Conservation (phyloP, 352 stramenopile genomes). For the Saprolegnia parasitica region DNA sequence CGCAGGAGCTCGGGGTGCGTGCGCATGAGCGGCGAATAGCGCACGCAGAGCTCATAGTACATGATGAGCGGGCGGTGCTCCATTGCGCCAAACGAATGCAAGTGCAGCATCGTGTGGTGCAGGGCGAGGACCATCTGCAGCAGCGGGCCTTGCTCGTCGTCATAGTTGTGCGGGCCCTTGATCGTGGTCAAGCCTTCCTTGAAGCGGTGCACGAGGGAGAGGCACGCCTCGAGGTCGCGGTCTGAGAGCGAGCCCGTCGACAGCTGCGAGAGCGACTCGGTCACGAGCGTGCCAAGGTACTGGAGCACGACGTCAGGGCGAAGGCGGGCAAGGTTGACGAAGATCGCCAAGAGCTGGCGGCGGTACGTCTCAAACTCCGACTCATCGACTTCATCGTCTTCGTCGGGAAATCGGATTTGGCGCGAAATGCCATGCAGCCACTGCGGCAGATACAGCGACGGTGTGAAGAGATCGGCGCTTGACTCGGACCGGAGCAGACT, state of each 20-base stretch:
- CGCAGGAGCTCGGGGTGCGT: slow-evolving; percentile 59
- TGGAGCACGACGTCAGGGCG: slow-evolving; percentile 59
- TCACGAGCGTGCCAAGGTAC: slow-evolving; percentile 59
- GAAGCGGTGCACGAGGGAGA: slow-evolving; percentile 77
- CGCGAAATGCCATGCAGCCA: slow-evolving; percentile 79
- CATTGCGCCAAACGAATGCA: slow-evolving; percentile 32
- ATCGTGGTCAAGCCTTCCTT: slow-evolving; percentile 70
- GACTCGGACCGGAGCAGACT: slow-evolving; percentile 61
- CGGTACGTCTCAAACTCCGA: slow-evolving; percentile 83
- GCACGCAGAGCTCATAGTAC: slow-evolving; percentile 76
- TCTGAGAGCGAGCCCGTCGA: slow-evolving; percentile 38
- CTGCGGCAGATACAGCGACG: slow-evolving; percentile 70
- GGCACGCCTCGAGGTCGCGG: slow-evolving; percentile 67
- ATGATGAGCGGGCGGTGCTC: slow-evolving; percentile 59
- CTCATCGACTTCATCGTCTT: slow-evolving; percentile 65
- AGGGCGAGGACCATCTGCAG: slow-evolving; percentile 64
- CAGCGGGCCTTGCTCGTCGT: slow-evolving; percentile 60
- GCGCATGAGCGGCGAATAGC: slow-evolving; percentile 72
- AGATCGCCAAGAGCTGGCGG: slow-evolving; percentile 80
- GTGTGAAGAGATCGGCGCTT: slow-evolving; percentile 56
- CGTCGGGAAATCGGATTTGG: slow-evolving; percentile 72
- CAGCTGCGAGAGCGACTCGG: slow-evolving; percentile 52
- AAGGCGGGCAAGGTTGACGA: slow-evolving; percentile 78
- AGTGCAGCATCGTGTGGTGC: slow-evolving; percentile 51
- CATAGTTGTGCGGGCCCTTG: slow-evolving; percentile 56